phyloP scores from a whole-genome alignment of 2,329 filamentous ascomycete species.

The Colletotrichum kahawae region DNA sequence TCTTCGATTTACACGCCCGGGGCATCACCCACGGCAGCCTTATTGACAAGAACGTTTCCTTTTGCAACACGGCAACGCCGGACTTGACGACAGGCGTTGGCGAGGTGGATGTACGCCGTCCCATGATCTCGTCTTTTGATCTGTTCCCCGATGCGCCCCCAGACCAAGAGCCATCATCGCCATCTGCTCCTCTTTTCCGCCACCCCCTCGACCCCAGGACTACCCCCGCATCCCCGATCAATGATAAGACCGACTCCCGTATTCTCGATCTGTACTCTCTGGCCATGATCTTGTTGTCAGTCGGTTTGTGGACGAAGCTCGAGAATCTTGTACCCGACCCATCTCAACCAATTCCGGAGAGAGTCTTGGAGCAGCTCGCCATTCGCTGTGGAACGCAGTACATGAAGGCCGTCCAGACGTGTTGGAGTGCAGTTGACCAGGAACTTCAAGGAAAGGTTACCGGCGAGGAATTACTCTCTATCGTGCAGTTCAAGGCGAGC shows the following conservation, averaged over 20 bases:
- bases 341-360: constrained; percentile 59
- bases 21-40: constrained; percentile 76
- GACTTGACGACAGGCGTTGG: constrained; percentile 44
- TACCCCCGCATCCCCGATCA: constrained; percentile 51
- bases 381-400: constrained; percentile 76
- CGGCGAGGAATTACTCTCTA: constrained; percentile 57
- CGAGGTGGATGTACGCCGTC: constrained; percentile 68
- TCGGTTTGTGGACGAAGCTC: constrained; percentile 77
- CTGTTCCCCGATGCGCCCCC: constrained; percentile 64
- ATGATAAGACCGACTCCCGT: constrained; percentile 58
- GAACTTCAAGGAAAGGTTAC: constrained; percentile 53
- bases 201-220: constrained; percentile 68
- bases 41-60: constrained; percentile 69
- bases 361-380: constrained; percentile 66
- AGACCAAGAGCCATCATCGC: constrained; percentile 30
- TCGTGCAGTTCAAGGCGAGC: constrained; percentile 59
- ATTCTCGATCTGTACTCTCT: constrained; percentile 75
- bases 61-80: constrained; percentile 55
- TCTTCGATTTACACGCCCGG: constrained; percentile 75
- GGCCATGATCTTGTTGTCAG: constrained; percentile 74
- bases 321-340: constrained; percentile 54
- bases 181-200: constrained; percentile 56
- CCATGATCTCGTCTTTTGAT: constrained; percentile 76
- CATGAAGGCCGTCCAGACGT: constrained; percentile 75
- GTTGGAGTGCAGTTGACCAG: constrained; percentile 73